Base-by-base conservation (phyloP, 176 grass and related monocot genomes). In the Bolboschoenus planiculmis region DNA sequence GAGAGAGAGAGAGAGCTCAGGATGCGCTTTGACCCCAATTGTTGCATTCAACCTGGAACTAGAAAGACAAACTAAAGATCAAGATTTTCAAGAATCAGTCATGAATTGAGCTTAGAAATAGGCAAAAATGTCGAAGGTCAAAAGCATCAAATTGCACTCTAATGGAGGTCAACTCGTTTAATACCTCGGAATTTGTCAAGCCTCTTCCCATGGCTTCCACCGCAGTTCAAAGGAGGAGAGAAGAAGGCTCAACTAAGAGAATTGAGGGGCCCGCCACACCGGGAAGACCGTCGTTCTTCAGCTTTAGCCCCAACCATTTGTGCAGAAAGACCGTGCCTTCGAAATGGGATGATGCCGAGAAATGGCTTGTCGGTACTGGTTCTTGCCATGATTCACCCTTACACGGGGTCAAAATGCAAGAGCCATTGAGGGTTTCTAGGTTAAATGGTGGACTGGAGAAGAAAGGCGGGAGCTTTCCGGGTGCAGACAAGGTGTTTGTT, bases 301-400 rank as follows among this genome's bases (percentile, higher is more conserved):
- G 90, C 48, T 84, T 66, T 10, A 94, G 92, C 83, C 89, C 92
- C 0, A 78, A 54, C 6, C 87, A 94, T 35, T 81, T 84, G 59
- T 48, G 81, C 40, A 90, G 89, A 58, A 81, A 89, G 87, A 90
- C 57, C 0, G 85, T 95, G 39, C 96, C 96, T 16, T 95, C 96
- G 42, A 99, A 99, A 90, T 99, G 96, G 96, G 96, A 99, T 57
- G 96, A 99, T 87, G 96, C 96, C 0, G 96, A 99, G 90, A 99
- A 99, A 85, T 99, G 96, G 96, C 66, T 99, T 89, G 42, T 81
- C 84, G 9, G 88, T 89, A n/a, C 71, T 1, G 56, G 57, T 30
- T 81, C 57, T 48, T 64, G 79, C 57, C 51, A 81, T 81, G 55
- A 81, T 18, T 81, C 79, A 43, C 79, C 76, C 72, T 9, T 88